Conservation (phyloP, 768 basidiomycete genomes). For the Lenzites betulinus region DNA sequence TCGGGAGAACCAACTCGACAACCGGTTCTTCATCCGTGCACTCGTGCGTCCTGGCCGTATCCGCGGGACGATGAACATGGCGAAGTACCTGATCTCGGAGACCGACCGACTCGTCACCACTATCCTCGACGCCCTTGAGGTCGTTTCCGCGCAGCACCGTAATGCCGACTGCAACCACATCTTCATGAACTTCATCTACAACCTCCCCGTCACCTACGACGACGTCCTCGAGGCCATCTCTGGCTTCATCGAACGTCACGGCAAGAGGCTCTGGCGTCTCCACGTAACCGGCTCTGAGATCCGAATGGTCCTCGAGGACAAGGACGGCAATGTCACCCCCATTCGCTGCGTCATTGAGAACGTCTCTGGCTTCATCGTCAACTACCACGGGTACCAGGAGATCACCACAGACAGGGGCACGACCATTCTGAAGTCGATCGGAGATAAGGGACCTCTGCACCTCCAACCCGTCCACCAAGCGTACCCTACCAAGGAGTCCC, state of each 20-base stretch:
- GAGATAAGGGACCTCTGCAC: conserved; percentile 95
- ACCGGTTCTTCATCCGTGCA: conserved; percentile 96
- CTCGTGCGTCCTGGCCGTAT: conserved; percentile 95
- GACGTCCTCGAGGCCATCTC: conserved; percentile 96
- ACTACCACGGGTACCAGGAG: conserved; percentile 98
- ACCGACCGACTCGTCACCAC: conserved; percentile 94
- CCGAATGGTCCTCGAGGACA: conserved; percentile 91
- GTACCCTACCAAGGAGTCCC: conserved; percentile 96
- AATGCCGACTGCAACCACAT: conserved; percentile 98
- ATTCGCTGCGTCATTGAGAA: conserved; percentile 99
- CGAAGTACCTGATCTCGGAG: conserved; percentile 98
- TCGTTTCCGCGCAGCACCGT: conserved; percentile 86
- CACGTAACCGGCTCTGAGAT: conserved; percentile 99
- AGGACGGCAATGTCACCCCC: conserved; percentile 91
- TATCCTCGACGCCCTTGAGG: conserved; percentile 92
- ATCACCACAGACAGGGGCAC: conserved; percentile 95
- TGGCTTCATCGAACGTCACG: conserved; percentile 99
- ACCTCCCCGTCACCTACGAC: conserved; percentile 91
- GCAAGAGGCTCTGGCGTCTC: conserved; percentile 96
- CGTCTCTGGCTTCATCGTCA: conserved; percentile 97
- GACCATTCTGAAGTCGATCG: conserved; percentile 95
- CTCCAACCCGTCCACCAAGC: conserved; percentile 91
- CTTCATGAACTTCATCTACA: conserved; percentile 99
- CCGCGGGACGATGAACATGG: conserved; percentile 87
- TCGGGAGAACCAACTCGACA: conserved; percentile 96